Base-by-base conservation (phyloP, 208 protist genomes). In the Naegleria lovaniensis region DNA sequence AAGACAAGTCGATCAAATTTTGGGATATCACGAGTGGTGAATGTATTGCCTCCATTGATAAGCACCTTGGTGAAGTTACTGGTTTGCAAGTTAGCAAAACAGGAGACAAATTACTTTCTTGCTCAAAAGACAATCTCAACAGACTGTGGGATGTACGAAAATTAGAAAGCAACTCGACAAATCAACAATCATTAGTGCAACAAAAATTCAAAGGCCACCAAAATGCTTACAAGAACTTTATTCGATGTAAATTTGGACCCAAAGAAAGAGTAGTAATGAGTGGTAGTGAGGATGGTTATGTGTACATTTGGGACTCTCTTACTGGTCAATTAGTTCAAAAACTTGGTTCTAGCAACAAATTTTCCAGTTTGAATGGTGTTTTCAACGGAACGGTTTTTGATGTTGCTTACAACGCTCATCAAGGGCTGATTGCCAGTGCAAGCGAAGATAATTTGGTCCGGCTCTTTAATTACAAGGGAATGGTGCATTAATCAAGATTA, bases 1-100 rank as follows among this genome's bases (percentile, higher is more conserved):
- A 98, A 91, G 98, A 99, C 94, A 97, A 96, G 39, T 99, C 98
- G 5, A 91, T 99, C 29, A 99, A 99, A 94, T 86, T 98, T 92
- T 99, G 97, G 98, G 97, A 97, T 58, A 93, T 98, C 1, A n/a
- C 11, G 3, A 51, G 38, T 51, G 29, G 38, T 52, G 38, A n/a
- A n/a, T 87, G 83, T 87, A 13, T 87, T 19, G 13, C 40, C 7
- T 51, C 83, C 38, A 38, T 87, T 41, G 16, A 36, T 51, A 16
- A 41, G 15, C 83, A 87, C 29, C 48, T 87, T 9, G 83, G 83
- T 87, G 83, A 87, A 52, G 38, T 87, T 15, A 87, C 83, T 51
- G 16, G 38, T 29, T 9, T 87, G 4, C 38, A 87, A 15, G 29
- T 87, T 2, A 87, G 52, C 29, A 15, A 87, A 33, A 38, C 40